Evolutionary conservation across 1,284 basidiomycete genomes (phyloP).

Genomic region (Meira nashicola): DNA sequence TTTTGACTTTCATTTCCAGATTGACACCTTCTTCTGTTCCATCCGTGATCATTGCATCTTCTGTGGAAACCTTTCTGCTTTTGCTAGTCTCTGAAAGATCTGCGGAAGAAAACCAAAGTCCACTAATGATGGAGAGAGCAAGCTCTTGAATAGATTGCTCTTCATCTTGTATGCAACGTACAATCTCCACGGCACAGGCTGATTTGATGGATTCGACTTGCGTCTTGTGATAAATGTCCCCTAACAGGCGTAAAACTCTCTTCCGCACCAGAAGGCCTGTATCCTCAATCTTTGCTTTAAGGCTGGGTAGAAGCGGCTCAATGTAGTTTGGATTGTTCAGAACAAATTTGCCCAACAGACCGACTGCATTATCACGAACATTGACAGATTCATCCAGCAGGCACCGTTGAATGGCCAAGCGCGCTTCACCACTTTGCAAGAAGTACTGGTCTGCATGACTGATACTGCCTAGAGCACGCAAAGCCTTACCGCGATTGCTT

Average conservation of each 20-base stretch:
- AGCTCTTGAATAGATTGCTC: slow-evolving; percentile 84
- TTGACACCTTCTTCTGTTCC: background rate
- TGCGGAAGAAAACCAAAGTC: slow-evolving; percentile 70
- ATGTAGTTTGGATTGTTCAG: slow-evolving; percentile 78
- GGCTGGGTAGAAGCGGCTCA: slow-evolving; percentile 74
- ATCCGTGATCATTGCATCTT: background rate
- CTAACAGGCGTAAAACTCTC: slow-evolving; percentile 87
- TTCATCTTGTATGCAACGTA: slow-evolving; percentile 79
- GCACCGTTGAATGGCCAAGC: slow-evolving; percentile 70
- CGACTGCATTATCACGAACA: slow-evolving; percentile 91
- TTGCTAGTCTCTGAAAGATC: background rate
- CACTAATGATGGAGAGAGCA: slow-evolving; percentile 78
- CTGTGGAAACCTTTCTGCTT: background rate
- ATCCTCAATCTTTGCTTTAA: slow-evolving; percentile 84
- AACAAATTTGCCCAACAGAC: slow-evolving; percentile 90
- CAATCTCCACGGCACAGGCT: slow-evolving; percentile 78
- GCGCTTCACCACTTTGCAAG: slow-evolving; percentile 21
- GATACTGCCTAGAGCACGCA: slow-evolving; percentile 38
- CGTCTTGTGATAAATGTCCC: slow-evolving; percentile 69
- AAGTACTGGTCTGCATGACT: slow-evolving; percentile 30
- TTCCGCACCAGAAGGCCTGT: slow-evolving; percentile 87
- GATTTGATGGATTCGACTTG: slow-evolving; percentile 62
- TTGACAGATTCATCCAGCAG: slow-evolving; percentile 82
- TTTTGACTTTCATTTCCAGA: background rate
- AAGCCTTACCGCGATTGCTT: slow-evolving; percentile 39